A percentile compares a stretch with the other conserved stretches of the same genome.
These are phyloP conservation scores for Exophiala alcalophila DNA, from an alignment of 2,329 filamentous ascomycete genomes.

Conservation along the genomic window DNA sequence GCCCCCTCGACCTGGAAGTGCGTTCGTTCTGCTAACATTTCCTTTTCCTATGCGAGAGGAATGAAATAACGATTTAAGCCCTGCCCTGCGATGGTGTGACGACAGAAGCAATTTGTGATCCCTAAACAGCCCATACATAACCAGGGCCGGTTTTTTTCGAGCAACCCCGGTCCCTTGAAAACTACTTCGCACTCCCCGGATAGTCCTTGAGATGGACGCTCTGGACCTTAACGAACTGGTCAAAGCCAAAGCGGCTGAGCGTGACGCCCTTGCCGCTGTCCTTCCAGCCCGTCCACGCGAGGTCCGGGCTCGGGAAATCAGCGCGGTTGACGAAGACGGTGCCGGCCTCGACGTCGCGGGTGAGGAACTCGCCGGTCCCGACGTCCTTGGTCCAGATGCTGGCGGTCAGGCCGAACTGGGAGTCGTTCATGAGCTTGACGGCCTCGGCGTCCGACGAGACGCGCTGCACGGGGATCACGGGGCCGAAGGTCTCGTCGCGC, in stretches of 20 bases:
- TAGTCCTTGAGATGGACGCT: slow-evolving; percentile 89
- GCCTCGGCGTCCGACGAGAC: slow-evolving; percentile 80
- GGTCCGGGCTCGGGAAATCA: slow-evolving; percentile 85
- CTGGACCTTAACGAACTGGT: slow-evolving; percentile 95
- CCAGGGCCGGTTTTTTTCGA: too few relatives aligned
- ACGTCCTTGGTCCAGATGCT: slow-evolving; percentile 95
- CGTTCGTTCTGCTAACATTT: too few relatives aligned
- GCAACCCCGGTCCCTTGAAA: too few relatives aligned
- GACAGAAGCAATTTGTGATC: too few relatives aligned
- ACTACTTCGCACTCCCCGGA: too few relatives aligned
- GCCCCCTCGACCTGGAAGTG: too few relatives aligned
- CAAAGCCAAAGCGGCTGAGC: slow-evolving; percentile 84
- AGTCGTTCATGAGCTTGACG: slow-evolving; percentile 85
- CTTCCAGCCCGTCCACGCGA: slow-evolving; percentile 98
- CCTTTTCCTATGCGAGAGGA: too few relatives aligned
- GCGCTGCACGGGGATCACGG: slow-evolving; percentile 85
- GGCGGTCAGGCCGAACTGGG: slow-evolving; percentile 90
- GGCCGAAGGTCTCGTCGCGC: slow-evolving; percentile 93
- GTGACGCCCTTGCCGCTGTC: slow-evolving; percentile 92
- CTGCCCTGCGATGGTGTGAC: too few relatives aligned
- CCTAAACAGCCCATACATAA: too few relatives aligned
- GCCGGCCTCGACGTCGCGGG: slow-evolving; percentile 80
- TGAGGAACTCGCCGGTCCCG: slow-evolving; percentile 68
- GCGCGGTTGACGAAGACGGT: slow-evolving; percentile 95
- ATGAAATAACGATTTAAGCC: too few relatives aligned